These are phyloP conservation scores for Botrytis elliptica DNA, from an alignment of 2,329 filamentous ascomycete genomes.

Conservation along the genomic window DNA sequence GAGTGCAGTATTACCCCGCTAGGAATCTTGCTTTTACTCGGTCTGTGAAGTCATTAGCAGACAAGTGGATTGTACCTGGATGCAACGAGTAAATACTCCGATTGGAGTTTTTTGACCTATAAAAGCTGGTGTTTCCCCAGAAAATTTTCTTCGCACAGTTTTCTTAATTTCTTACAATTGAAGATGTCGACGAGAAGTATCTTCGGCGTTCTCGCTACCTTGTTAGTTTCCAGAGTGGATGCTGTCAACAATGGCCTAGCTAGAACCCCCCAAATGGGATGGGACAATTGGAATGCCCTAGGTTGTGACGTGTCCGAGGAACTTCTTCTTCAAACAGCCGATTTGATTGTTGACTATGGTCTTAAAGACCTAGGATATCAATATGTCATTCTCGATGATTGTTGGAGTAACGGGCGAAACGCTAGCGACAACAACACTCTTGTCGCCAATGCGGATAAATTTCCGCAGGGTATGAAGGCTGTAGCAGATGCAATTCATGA, in stretches of 20 bases:
- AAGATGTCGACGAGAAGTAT: slow-evolving; percentile 16
- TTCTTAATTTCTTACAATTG: not conserved
- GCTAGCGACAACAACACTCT: slow-evolving; percentile 45
- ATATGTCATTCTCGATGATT: slow-evolving; percentile 56
- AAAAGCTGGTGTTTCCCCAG: not conserved
- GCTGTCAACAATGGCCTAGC: slow-evolving; percentile 45
- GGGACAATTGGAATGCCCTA: slow-evolving; percentile 51
- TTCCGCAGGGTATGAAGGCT: slow-evolving; percentile 49
- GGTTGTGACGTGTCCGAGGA: slow-evolving; percentile 51
- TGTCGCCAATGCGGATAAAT: slow-evolving; percentile 43
- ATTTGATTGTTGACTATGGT: slow-evolving; percentile 49
- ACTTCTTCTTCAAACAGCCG: slow-evolving; percentile 48
- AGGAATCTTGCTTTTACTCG: slow-evolving; percentile 7
- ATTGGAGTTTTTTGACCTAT: not conserved
- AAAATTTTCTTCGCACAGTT: not conserved
- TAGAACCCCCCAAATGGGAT: slow-evolving; percentile 46
- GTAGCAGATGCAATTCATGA: slow-evolving; percentile 49
- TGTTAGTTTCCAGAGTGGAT: slow-evolving; percentile 26
- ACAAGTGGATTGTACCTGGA: not conserved
- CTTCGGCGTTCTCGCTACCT: slow-evolving; percentile 19
- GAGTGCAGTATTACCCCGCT: slow-evolving; percentile 13
- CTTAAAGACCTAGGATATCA: slow-evolving; percentile 54
- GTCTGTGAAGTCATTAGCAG: slow-evolving; percentile 8
- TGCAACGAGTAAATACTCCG: not conserved
- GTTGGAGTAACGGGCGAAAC: slow-evolving; percentile 49